phyloP scores from a whole-genome alignment of 768 basidiomycete species.

The Tulasnella sp. region DNA sequence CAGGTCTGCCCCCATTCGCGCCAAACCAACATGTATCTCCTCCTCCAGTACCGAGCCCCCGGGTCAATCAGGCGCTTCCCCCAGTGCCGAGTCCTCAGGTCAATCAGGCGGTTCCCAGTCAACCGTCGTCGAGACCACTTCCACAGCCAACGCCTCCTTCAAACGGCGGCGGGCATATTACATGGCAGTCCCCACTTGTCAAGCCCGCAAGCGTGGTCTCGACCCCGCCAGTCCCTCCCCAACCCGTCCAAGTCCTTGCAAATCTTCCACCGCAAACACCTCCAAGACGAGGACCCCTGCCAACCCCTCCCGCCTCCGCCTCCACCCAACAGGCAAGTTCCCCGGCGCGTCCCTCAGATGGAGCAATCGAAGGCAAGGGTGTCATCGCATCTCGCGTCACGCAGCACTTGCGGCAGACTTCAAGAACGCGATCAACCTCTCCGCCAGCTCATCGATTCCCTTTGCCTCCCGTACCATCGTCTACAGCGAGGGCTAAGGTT shows the following conservation, averaged over 20 bases:
- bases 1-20: background rate
- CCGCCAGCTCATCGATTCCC: conserved; percentile 52
- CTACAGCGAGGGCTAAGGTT: background rate
- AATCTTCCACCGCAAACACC: conserved; percentile 17
- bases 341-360: background rate
- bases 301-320: conserved; percentile 28
- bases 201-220: background rate
- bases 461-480: conserved; percentile 27
- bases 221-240: background rate
- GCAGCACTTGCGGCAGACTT: conserved; percentile 49
- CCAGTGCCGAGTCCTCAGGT: background rate
- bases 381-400: conserved; percentile 51
- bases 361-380: conserved; percentile 41
- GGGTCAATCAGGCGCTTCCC: background rate
- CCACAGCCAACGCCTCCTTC: conserved; percentile 19
- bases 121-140: conserved; percentile 28
- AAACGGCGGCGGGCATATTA: background rate
- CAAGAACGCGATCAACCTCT: conserved; percentile 54
- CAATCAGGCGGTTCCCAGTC: background rate
- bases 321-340: background rate
- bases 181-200: background rate
- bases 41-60: conserved; percentile 2
- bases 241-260: background rate
- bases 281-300: conserved; percentile 31
- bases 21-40: background rate